Conservation (phyloP, 257 asterid species). For the Haberlea rhodopensis region DNA sequence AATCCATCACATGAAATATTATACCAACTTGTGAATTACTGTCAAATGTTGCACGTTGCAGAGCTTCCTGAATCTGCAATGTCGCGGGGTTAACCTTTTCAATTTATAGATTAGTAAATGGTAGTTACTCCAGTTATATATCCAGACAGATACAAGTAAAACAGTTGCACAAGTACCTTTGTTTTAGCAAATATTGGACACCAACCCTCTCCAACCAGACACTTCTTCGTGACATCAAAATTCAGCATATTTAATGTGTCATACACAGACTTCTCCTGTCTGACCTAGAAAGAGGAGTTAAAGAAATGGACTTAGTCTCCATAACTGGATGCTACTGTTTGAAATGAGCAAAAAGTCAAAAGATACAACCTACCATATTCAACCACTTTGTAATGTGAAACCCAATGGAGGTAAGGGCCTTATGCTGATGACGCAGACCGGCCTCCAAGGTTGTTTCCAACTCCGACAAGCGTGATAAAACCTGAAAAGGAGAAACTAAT, state of each 20-base stretch:
- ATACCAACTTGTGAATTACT: slow-evolving; percentile 93
- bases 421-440: slow-evolving; percentile 77
- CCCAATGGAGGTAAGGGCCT: slow-evolving; percentile 75
- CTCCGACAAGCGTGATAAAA: slow-evolving; percentile 80
- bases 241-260: slow-evolving; percentile 92
- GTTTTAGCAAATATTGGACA: slow-evolving; percentile 87
- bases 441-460: slow-evolving; percentile 90
- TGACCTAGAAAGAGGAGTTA: slow-evolving; percentile 58
- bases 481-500: slow-evolving; percentile 48
- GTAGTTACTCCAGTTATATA: slow-evolving; percentile 19
- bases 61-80: slow-evolving; percentile 85
- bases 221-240: slow-evolving; percentile 96
- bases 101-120: slow-evolving; percentile 23
- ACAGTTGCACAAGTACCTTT: too few species aligned
- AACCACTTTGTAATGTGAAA: slow-evolving; percentile 82
- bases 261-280: slow-evolving; percentile 90
- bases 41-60: slow-evolving; percentile 90
- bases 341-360: slow-evolving; percentile 11
- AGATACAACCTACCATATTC: slow-evolving; percentile 50
- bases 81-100: slow-evolving; percentile 24
- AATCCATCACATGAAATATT: slow-evolving; percentile 88
- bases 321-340: slow-evolving; percentile 9
- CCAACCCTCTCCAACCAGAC: slow-evolving; percentile 99
- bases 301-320: slow-evolving; percentile 28
- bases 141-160: too few species aligned